A percentile compares a stretch with the other conserved stretches of the same genome.
phyloP scores from a whole-genome alignment of 2,329 filamentous ascomycete genomes.

The Ophiostoma piceae region DNA sequence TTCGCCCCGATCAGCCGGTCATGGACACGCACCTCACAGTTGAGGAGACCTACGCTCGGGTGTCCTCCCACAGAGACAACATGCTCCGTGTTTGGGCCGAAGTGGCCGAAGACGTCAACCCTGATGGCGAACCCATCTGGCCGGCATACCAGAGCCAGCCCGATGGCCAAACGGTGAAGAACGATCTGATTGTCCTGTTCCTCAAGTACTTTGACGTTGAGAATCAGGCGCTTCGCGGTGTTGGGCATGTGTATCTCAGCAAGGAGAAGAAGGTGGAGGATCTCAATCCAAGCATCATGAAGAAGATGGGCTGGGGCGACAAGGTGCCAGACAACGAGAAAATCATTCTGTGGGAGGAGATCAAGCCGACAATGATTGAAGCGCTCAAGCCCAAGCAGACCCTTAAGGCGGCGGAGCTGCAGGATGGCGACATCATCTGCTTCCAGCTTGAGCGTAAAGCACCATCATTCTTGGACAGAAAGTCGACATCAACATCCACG shows the following conservation, averaged over 20 bases:
- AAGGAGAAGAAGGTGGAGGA: slow-evolving; percentile 86
- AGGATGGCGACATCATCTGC: slow-evolving; percentile 94
- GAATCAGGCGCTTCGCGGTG: slow-evolving; percentile 66
- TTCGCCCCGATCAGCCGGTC: slow-evolving; percentile 82
- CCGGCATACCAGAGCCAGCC: slow-evolving; percentile 56
- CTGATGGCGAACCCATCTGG: slow-evolving; percentile 68
- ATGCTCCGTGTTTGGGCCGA: slow-evolving; percentile 85
- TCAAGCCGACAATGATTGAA: slow-evolving; percentile 97
- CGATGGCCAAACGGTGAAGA: slow-evolving; percentile 53
- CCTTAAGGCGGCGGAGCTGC: slow-evolving; percentile 84
- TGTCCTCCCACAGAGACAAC: slow-evolving; percentile 59
- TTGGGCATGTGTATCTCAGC: slow-evolving; percentile 74
- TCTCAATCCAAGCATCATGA: slow-evolving; percentile 68
- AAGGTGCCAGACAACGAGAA: slow-evolving; percentile 61
- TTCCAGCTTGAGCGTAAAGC: slow-evolving; percentile 63
- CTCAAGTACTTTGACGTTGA: slow-evolving; percentile 86
- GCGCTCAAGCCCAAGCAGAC: slow-evolving; percentile 85
- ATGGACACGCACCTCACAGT: slow-evolving; percentile 70
- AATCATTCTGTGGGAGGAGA: slow-evolving; percentile 83
- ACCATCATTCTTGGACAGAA: slow-evolving; percentile 29
- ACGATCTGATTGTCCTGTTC: slow-evolving; percentile 72
- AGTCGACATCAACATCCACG: neutral
- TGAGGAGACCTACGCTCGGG: slow-evolving; percentile 58
- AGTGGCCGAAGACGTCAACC: slow-evolving; percentile 59
- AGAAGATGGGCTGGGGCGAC: slow-evolving; percentile 80